A percentile compares a stretch with the other conserved stretches of the same genome.
Evolutionary conservation across 1,139 yeast genomes (phyloP).

Genomic region (Yamadazyma diospyri): DNA sequence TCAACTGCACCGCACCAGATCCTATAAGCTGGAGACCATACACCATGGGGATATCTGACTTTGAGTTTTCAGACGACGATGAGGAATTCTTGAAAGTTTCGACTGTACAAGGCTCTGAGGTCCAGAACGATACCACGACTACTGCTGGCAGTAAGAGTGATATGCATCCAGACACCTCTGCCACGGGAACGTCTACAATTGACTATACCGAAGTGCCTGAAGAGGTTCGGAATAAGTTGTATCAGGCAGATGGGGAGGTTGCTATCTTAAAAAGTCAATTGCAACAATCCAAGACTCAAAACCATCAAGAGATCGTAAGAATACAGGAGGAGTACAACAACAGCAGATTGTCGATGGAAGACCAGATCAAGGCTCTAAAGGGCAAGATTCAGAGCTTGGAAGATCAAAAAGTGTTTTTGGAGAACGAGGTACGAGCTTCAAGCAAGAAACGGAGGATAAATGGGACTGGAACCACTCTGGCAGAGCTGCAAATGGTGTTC

Average conservation of each 20-base stretch:
- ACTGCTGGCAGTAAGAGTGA: background rate
- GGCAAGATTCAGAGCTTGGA: slow-evolving; percentile 53
- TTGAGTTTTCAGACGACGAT: slow-evolving; percentile 40
- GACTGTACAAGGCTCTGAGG: background rate
- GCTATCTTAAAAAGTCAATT: slow-evolving; percentile 70
- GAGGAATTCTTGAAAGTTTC: slow-evolving; percentile 24
- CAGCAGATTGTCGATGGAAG: slow-evolving; percentile 31
- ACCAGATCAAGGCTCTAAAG: slow-evolving; percentile 39
- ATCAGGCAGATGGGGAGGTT: slow-evolving; percentile 70
- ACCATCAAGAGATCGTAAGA: slow-evolving; percentile 40
- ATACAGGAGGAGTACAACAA: slow-evolving; percentile 33
- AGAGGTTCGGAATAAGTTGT: slow-evolving; percentile 22
- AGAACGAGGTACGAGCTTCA: slow-evolving; percentile 30
- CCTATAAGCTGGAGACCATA: no score
- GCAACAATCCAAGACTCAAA: slow-evolving; percentile 42
- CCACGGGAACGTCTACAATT: background rate
- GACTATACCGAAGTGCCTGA: slow-evolving; percentile 7
- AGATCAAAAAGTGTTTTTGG: slow-evolving; percentile 68
- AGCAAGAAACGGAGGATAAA: slow-evolving; percentile 5
- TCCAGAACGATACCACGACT: background rate
- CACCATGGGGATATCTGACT: slow-evolving; percentile 10
- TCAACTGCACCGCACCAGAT: background rate
- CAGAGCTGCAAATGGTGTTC: background rate
- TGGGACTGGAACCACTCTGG: background rate
- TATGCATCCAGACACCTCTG: background rate